Evolutionary conservation across 148 eudicot genomes (phyloP), one percentile per base, ranked within the genome.

Genomic region (Camellia japonica): DNA sequence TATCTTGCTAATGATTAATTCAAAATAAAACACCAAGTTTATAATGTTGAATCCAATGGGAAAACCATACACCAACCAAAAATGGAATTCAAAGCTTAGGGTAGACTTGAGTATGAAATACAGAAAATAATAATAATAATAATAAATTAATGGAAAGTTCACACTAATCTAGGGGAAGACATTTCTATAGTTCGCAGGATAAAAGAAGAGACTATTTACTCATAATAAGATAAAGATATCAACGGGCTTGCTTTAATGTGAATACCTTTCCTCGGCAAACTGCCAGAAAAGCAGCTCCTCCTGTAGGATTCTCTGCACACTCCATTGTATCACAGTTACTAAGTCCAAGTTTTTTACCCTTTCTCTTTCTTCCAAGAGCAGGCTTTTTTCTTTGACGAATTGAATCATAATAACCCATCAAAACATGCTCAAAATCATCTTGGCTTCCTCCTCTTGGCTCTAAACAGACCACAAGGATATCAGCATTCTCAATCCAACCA

Each of bases 191-290:
- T 20, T 30, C 3, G 0, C 2, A 11, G 20, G n/a, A 49, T 38
- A 4, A 15, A 46, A 30, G 5, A 54, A 10, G 19, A 71, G 20
- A 72, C 7, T n/a, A 72, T 71, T 49, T 71, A 3, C 8, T 72
- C 15, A 20, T 52, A 41, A 6, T 42, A 42, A 47, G 55, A 58
- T 42, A 51, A 3, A 71, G 38, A 4, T 69, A n/a, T 4, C 43
- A 5, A 63, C 13, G 10, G 43, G 65, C 30, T 74, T 63, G 38
- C 71, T 23, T 51, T 38, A 74, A 13, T 70, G 10, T 56, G 56
- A 73, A 69, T 78, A 96, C 99, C 99, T 96, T 96, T 83, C 99
- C 99, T 71, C 99, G 89, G 87, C 95, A 96, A 86, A 96, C 99
- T 75, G 99, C 99, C 73, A 96, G 94, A 88, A 96, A 94, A 78